phyloP scores from a whole-genome alignment of 306 rosid genomes.

The Quercus parvula region DNA sequence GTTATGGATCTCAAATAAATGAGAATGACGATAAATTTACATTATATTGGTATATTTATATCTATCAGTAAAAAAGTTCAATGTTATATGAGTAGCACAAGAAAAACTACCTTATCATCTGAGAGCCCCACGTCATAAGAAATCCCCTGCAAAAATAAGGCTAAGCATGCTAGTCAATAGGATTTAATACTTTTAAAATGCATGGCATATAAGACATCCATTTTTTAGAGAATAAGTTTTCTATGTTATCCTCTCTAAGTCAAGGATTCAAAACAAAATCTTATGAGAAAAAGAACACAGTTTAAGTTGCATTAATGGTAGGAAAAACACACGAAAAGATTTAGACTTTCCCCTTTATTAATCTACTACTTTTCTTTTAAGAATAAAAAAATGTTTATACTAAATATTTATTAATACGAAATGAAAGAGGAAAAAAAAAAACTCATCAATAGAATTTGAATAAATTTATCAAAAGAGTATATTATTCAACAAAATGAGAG shows the following conservation, averaged over 20 bases:
- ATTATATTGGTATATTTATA: background rate
- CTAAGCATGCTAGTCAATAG: background rate
- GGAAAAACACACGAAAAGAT: too few relatives aligned
- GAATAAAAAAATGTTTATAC: background rate
- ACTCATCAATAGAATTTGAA: background rate
- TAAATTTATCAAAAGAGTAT: background rate
- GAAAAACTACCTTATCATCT: slow-evolving; percentile 33
- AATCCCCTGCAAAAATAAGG: slow-evolving; percentile 41
- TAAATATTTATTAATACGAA: background rate
- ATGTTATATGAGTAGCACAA: background rate
- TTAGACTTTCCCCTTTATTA: background rate
- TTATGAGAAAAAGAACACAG: too few relatives aligned
- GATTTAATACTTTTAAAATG: background rate
- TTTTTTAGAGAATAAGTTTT: too few relatives aligned
- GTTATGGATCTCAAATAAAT: background rate
- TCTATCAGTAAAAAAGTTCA: background rate
- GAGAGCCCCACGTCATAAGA: slow-evolving; percentile 39
- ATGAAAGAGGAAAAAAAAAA: background rate
- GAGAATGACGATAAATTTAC: background rate
- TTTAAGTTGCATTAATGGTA: too few relatives aligned
- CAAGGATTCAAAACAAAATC: too few relatives aligned
- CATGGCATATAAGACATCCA: background rate
- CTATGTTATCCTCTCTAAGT: too few relatives aligned
- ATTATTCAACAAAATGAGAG: background rate
- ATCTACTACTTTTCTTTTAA: background rate